Conservation (phyloP, 208 protist genomes). For the Leishmania braziliensis region DNA sequence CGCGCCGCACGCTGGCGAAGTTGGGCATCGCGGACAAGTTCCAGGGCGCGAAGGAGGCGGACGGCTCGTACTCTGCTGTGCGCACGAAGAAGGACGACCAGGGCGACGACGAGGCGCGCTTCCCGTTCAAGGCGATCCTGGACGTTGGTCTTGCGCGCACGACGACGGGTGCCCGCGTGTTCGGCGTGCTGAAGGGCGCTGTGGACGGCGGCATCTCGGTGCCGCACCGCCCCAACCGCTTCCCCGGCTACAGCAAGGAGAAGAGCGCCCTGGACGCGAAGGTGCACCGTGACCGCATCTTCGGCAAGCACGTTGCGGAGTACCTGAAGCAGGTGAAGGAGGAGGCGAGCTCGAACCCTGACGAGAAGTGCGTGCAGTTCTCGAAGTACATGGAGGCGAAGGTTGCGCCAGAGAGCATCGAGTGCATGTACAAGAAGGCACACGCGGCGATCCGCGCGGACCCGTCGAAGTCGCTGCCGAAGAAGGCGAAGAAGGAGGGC, state of each 20-base stretch:
- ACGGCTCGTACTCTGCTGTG: constrained; percentile 83
- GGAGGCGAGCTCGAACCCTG: constrained; percentile 87
- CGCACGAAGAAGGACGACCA: constrained; percentile 81
- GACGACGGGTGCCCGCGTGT: constrained; percentile 96
- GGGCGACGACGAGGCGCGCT: constrained; percentile 81
- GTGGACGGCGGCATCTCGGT: constrained; percentile 98
- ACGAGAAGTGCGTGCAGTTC: constrained; percentile 96
- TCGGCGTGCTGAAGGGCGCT: constrained; percentile 95
- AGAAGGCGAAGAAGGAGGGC: constrained; percentile 63
- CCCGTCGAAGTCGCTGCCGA: constrained; percentile 75
- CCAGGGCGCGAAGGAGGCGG: constrained; percentile 91
- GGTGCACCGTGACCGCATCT: constrained; percentile 95
- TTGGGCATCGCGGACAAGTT: constrained; percentile 95
- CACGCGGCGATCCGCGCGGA: constrained; percentile 95
- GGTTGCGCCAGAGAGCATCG: constrained; percentile 92
- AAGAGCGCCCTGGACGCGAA: constrained; percentile 91
- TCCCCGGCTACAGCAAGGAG: constrained; percentile 96
- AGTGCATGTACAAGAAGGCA: constrained; percentile 95
- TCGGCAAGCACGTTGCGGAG: constrained; percentile 97
- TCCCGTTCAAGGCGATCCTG: constrained; percentile 97
- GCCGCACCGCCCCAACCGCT: constrained; percentile 96
- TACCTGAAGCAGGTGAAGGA: constrained; percentile 98
- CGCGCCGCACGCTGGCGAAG: constrained; percentile 96
- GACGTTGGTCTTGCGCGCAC: constrained; percentile 98
- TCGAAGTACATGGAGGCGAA: constrained; percentile 93